A percentile compares a stretch with the other conserved stretches of the same genome.
phyloP scores from a whole-genome alignment of 2,329 filamentous ascomycete species.

The Fonsecaea multimorphosa region DNA sequence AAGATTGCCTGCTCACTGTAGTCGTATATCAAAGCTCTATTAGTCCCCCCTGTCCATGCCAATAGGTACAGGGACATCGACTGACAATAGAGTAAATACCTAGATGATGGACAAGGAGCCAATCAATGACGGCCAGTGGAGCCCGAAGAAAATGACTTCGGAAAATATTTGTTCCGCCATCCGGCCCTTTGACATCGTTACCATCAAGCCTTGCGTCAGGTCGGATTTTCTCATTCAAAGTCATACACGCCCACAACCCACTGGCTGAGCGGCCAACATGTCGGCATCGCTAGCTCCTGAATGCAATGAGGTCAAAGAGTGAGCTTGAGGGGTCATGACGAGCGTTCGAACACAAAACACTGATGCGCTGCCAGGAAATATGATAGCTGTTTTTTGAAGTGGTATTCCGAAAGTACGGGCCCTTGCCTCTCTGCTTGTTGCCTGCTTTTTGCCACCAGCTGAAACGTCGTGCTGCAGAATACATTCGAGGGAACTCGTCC shows the following conservation, averaged over 20 bases:
- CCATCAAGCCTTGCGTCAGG: neutral
- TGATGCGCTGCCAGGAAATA: slow-evolving; percentile 70
- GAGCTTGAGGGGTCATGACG: slow-evolving; percentile 44
- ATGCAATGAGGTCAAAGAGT: slow-evolving; percentile 97
- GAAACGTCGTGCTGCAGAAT: slow-evolving; percentile 67
- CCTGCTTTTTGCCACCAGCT: slow-evolving; percentile 29
- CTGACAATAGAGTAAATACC: no score
- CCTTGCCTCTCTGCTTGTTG: slow-evolving; percentile 4
- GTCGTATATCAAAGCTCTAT: neutral
- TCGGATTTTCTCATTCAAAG: neutral
- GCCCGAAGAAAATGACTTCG: neutral
- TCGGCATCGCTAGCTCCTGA: slow-evolving; percentile 93
- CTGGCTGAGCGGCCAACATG: slow-evolving; percentile 55
- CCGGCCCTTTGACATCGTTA: neutral
- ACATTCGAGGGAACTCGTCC: slow-evolving; percentile 81
- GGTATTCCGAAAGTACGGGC: slow-evolving; percentile 94
- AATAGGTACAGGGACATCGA: no score
- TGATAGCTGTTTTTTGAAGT: slow-evolving; percentile 96
- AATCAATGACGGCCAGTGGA: neutral
- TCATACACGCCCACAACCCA: neutral
- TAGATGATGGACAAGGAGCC: neutral
- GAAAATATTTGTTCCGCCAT: neutral
- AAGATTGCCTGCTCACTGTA: neutral
- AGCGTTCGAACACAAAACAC: neutral
- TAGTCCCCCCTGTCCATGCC: neutral